A percentile compares a stretch with the other conserved stretches of the same genome.
Evolutionary conservation across 2,329 filamentous ascomycete species (phyloP).

Genomic region (Pseudofabraea citricarpa): DNA sequence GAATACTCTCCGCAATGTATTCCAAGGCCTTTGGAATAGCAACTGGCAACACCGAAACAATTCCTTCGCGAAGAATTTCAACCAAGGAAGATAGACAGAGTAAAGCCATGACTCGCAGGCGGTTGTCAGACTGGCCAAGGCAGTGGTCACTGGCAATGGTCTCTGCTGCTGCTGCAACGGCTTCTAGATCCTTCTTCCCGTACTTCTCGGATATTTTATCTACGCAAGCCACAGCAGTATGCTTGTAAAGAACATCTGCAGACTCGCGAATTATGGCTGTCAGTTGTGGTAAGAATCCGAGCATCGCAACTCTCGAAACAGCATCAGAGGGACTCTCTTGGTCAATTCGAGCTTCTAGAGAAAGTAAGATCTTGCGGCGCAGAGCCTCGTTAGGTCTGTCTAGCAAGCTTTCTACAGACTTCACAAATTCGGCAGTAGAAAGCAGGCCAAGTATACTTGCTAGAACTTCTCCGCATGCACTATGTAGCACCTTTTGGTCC

Average conservation of each 20-base stretch:
- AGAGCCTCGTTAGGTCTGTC: constrained; percentile 70
- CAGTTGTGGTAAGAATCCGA: constrained; percentile 75
- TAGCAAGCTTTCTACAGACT: constrained; percentile 78
- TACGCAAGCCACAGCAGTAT: constrained; percentile 82
- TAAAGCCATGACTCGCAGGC: constrained; percentile 76
- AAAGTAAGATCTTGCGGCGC: constrained; percentile 73
- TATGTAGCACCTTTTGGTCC: constrained; percentile 48
- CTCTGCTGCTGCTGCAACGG: constrained; percentile 68
- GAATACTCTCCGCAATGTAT: constrained; percentile 63
- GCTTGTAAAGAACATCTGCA: constrained; percentile 69
- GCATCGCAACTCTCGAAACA: constrained; percentile 62
- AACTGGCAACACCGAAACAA: constrained; percentile 75
- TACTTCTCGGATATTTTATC: constrained; percentile 94
- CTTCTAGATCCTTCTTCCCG: constrained; percentile 81
- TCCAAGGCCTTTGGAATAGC: constrained; percentile 68
- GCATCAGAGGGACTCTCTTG: constrained; percentile 66
- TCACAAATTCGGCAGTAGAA: constrained; percentile 84
- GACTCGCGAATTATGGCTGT: constrained; percentile 72
- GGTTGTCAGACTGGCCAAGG: constrained; percentile 67
- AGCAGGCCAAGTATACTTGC: constrained; percentile 78
- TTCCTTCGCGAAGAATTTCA: constrained; percentile 79
- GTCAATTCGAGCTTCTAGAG: constrained; percentile 75
- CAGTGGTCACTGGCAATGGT: constrained; percentile 74
- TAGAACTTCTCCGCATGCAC: constrained; percentile 63
- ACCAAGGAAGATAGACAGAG: constrained; percentile 85